Base-by-base conservation (phyloP, 148 eudicot genomes). In the Fagopyrum tataricum region DNA sequence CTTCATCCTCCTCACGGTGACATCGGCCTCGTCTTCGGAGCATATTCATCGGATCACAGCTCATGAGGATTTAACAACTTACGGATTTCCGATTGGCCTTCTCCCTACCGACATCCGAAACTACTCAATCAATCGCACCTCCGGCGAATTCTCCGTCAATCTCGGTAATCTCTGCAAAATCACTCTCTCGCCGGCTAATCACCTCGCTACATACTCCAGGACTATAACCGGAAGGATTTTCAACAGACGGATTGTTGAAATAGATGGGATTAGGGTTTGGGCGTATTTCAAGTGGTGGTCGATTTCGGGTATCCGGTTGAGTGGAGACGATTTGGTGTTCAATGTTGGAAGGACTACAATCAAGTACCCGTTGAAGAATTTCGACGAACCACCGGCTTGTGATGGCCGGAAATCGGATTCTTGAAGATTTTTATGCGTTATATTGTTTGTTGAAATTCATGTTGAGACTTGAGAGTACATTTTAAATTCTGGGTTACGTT, bases 271-370 rank as follows among this genome's bases (percentile, higher is more conserved):
- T 85, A 82, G 85, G 74, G 96, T 93, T 67, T 76, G 88, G 92
- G 98, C 94, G 47, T 82, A 90, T 43, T 93, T 83, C 70, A 79
- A 78, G 82, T 90, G 96, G 98, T 93, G 98, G 98, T 84, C 87
- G 15, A 86, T 93, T 44, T 89, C 96, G 3, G 98, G 96, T 0
- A 90, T 93, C 69, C 67, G 74, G 70, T 80, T 83, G 11, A 85
- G 67, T 40, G 96, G 92, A 0, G 79, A 90, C 53, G 73, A 93
- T 82, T 81, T 93, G 89, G 89, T 87, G 24, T 93, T 93, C 61
- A 96, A 93, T 74, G 98, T 93, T 72, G 98, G 98, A 4, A 59
- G 86, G 82, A 83, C 85, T 26, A 76, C 81, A 58, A 92, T 90
- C 9, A 93, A 90, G 75, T 93, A 88, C 71, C 90, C 94, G 4